Conservation (phyloP, 2,329 filamentous ascomycete species). For the Seiridium cupressi region DNA sequence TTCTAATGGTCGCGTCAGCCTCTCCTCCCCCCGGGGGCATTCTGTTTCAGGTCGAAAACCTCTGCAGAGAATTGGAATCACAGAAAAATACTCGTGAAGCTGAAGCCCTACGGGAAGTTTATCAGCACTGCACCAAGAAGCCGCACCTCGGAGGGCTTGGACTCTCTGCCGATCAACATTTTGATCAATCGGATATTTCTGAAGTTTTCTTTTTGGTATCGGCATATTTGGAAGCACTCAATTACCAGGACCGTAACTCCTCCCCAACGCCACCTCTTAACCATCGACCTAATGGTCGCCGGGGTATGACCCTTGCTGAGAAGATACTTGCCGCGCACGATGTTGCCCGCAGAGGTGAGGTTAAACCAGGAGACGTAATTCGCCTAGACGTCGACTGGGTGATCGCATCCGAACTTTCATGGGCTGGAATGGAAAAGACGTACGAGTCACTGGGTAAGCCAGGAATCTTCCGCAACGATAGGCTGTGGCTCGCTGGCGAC, state of each 20-base stretch:
- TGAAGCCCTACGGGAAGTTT: constrained; percentile 18
- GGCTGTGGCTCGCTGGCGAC: constrained; percentile 49
- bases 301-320: constrained; percentile 39
- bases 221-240: constrained; percentile 26
- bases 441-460: constrained; percentile 37
- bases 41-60: too few species aligned
- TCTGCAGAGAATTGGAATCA: too few species aligned
- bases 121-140: constrained; percentile 14
- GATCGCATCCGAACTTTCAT: constrained; percentile 40
- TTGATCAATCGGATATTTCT: constrained; percentile 9
- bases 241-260: constrained; percentile 20
- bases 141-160: constrained; percentile 26
- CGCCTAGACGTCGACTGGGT: constrained; percentile 44
- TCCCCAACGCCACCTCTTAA: constrained; percentile 7
- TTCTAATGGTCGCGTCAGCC: too few species aligned
- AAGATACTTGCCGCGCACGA: constrained; percentile 46
- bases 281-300: constrained; percentile 15
- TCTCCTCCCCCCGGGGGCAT: too few species aligned
- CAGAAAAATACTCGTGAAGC: constrained; percentile 14
- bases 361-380: constrained; percentile 37
- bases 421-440: constrained; percentile 39
- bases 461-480: constrained; percentile 46
- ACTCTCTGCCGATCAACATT: constrained; percentile 11
- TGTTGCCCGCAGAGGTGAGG: constrained; percentile 28
- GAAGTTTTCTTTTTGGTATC: constrained; percentile 25